Base-by-base conservation (phyloP, 2,329 filamentous ascomycete genomes). In the Botrytis deweyae region DNA sequence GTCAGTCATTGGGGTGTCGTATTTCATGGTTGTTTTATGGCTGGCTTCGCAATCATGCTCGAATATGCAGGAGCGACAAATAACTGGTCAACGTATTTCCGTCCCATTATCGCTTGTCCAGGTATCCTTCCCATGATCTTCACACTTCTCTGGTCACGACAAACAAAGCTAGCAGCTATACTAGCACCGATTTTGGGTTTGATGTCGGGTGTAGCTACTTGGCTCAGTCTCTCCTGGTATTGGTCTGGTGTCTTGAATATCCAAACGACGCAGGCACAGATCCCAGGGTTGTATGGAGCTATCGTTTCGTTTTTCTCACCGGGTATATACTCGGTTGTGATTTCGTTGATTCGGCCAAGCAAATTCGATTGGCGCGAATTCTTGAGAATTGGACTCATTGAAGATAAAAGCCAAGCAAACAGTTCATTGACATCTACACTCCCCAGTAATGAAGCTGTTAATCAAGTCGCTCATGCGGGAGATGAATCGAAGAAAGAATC, bases 281-380 rank as follows among this genome's bases (percentile, higher is more conserved):
- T 88, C 0, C 87, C 87, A 0, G 88, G 86, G 64, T 82, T 88
- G 1, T 88, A 86, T 68, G 87, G 87, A 4, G 87, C 86, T 0
- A 84, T 87, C 0, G 85, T 85, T 0, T 87, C 86, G 0, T 81
- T 83, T 2, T 76, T 86, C 22, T 82, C 82, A 61, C 84, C 85
- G 1, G 78, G 80, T 0, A 72, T 84, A 0, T 87, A 86, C 75
- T 86, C 86, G 0, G 71, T 86, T 10, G 59, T 85, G 12, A 85
- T 88, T 55, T 86, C 87, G 0, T 77, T 85, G 4, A 72, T 85
- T 7, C 84, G 73, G 84, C 88, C 22, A 76, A 82, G 0, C 82
- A 86, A 0, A 87, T 6, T 87, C 62, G 79, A 84, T 74, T 84
- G 83, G 83, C 81, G 79, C 0, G 81, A 83, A 18, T 83, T 84